Evolutionary conservation across 306 rosid genomes (phyloP).

Genomic region (Neltuma alba): DNA sequence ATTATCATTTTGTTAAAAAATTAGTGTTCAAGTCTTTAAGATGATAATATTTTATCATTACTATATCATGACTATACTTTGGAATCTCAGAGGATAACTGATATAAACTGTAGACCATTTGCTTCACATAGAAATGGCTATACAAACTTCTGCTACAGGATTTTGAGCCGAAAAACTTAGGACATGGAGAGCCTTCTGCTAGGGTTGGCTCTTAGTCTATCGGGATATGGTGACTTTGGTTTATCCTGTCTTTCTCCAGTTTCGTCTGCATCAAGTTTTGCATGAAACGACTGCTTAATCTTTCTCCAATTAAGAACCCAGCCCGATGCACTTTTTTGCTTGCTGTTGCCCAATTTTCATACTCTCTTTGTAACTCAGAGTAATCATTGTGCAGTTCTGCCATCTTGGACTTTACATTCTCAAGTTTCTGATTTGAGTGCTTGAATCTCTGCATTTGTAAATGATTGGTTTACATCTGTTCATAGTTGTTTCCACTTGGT

Average conservation of each 20-base stretch:
- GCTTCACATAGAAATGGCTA: background rate
- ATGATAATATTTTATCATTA: background rate
- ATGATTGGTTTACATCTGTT: constrained; percentile 61
- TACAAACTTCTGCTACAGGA: background rate
- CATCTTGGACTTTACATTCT: constrained; percentile 65
- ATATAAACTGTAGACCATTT: background rate
- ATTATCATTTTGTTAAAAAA: background rate
- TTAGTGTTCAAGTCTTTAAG: background rate
- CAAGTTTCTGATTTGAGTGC: constrained; percentile 74
- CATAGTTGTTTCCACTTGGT: constrained; percentile 51
- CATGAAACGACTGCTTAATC: constrained; percentile 72
- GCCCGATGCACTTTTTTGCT: constrained; percentile 51
- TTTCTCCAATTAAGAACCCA: constrained; percentile 78
- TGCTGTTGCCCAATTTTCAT: constrained; percentile 54
- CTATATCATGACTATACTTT: background rate
- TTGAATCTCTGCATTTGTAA: constrained; percentile 46
- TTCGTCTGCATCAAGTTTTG: constrained; percentile 59
- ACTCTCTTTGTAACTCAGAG: constrained; percentile 71
- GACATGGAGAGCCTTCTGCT: constrained; percentile 54
- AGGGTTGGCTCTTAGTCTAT: constrained; percentile 39
- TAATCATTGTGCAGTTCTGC: constrained; percentile 75
- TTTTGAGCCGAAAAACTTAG: background rate
- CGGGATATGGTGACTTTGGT: constrained; percentile 40
- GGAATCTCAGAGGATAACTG: background rate
- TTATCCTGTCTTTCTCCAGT: constrained; percentile 39